phyloP scores from a whole-genome alignment of 2,329 filamentous ascomycete species.

The Knufia petricola region DNA sequence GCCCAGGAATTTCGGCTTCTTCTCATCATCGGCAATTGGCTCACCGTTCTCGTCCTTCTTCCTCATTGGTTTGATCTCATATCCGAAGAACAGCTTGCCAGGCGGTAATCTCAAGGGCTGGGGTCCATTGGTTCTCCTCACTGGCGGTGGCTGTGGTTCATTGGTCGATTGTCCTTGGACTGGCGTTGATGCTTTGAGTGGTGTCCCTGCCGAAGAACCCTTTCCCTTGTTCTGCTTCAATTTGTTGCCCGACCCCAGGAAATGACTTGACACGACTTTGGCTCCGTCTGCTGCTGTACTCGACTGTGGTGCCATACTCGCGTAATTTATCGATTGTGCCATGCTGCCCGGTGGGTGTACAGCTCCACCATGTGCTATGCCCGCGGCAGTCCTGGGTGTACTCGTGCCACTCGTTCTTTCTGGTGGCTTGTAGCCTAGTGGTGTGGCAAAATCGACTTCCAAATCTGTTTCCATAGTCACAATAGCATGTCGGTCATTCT shows the following conservation, averaged over 20 bases:
- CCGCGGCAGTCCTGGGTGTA: constrained; percentile 60
- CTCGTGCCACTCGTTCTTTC: constrained; percentile 70
- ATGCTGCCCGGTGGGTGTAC: constrained; percentile 83
- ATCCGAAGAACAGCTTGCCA: constrained; percentile 94
- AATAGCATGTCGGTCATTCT: constrained; percentile 69
- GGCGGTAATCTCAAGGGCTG: constrained; percentile 75
- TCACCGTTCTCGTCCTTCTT: constrained; percentile 62
- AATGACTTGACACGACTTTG: constrained; percentile 62
- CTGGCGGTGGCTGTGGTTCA: constrained; percentile 29
- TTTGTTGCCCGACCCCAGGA: constrained; percentile 68
- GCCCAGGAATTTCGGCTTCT: constrained; percentile 69
- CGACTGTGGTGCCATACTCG: constrained; percentile 71
- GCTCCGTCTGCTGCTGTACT: constrained; percentile 54
- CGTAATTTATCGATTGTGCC: constrained; percentile 97
- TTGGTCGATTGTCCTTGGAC: constrained; percentile 49
- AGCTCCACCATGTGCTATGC: constrained; percentile 54
- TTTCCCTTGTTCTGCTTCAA: constrained; percentile 72
- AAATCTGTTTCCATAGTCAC: constrained; percentile 95
- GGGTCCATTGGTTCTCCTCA: constrained; percentile 34
- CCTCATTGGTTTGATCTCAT: constrained; percentile 81
- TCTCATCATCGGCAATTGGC: constrained; percentile 51
- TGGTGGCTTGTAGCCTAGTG: constrained; percentile 88
- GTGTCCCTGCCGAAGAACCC: constrained; percentile 6
- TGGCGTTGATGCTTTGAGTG: constrained; percentile 56
- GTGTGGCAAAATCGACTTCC: constrained; percentile 88